phyloP scores from a whole-genome alignment of 257 asterid genomes.

The Ilex asprella region DNA sequence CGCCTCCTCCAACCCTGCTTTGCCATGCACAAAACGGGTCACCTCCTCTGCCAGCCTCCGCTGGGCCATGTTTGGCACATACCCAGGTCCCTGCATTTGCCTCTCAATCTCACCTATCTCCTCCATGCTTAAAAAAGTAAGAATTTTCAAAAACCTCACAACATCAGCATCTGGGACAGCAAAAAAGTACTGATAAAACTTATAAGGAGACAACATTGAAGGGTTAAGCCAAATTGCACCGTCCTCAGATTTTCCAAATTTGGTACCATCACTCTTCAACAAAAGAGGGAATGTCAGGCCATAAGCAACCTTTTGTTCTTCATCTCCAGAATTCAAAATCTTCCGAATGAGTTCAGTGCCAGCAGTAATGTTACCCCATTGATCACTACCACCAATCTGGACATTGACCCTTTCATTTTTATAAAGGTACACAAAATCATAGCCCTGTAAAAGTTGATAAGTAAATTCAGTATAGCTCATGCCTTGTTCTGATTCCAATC shows the following conservation, averaged over 20 bases:
- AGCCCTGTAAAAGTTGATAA: slow-evolving; percentile 78
- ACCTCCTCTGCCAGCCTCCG: slow-evolving; percentile 89
- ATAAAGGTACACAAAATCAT: slow-evolving; percentile 66
- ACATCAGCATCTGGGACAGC: slow-evolving; percentile 69
- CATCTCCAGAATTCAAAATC: slow-evolving; percentile 39
- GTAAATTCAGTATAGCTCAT: slow-evolving; percentile 91
- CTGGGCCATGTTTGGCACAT: slow-evolving; percentile 74
- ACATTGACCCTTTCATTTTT: slow-evolving; percentile 56
- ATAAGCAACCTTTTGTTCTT: slow-evolving; percentile 25
- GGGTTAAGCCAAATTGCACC: slow-evolving; percentile 89
- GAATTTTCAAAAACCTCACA: slow-evolving; percentile 61
- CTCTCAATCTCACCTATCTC: slow-evolving; percentile 50
- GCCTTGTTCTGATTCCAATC: slow-evolving; percentile 79
- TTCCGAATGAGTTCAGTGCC: slow-evolving; percentile 88
- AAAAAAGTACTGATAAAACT: slow-evolving; percentile 79
- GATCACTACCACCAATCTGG: slow-evolving; percentile 93
- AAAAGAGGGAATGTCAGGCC: slow-evolving; percentile 92
- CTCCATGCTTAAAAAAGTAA: slow-evolving; percentile 65
- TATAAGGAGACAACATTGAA: slow-evolving; percentile 65
- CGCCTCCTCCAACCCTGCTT: slow-evolving; percentile 70
- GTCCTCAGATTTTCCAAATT: slow-evolving; percentile 89
- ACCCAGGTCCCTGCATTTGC: slow-evolving; percentile 47
- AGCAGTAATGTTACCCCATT: slow-evolving; percentile 92
- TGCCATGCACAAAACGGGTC: slow-evolving; percentile 89
- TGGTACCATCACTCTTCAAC: slow-evolving; percentile 85